Base-by-base conservation (phyloP, 768 basidiomycete species). In the Boletus pseudopeckii region DNA sequence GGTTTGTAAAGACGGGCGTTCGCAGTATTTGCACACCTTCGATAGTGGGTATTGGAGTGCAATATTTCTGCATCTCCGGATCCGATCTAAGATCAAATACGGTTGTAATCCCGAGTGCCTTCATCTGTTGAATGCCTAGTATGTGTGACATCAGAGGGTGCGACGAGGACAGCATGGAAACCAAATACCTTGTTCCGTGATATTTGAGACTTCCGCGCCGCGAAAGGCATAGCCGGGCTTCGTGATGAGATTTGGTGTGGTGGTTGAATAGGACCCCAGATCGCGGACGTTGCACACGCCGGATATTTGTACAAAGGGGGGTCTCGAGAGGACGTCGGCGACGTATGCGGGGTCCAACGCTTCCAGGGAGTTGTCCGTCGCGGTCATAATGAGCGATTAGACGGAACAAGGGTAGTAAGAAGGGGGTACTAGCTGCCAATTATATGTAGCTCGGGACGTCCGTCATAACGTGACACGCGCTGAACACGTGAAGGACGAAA, bases 31-130 rank as follows among this genome's bases (percentile, higher is more conserved):
- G 75, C 22, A 90, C 76, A 7, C 83, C 86, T 26, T 83, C 79
- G 53, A 92, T 83, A 14, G 65, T 57, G 43, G 88, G 88, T 48
- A 80, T 71, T 11, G 86, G 86, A 5, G 81, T 67, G 48, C 82
- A 78, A 70, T 88, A 92, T 69, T 88, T 89, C 60, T 71, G 73
- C 59, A 90, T 87, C 72, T 92, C 90, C 5, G 81, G 84, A 64
- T 90, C 86, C 8, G 89, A 90, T 61, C 90, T 80, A 39, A 92
- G 74, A 73, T 92, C 90, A 65, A 85, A 91, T 52, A 90, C 76
- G 58, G 76, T 82, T 7, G 80, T 74, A 52, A 92, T 77, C 5
- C 86, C 86, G 15, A 92, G 77, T 11, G 77, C 72, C 54, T 66
- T 78, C 52, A 92, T 69, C 55, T 78, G 77, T 15, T 66, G 69